A percentile compares a stretch with the other conserved stretches of the same genome.
Evolutionary conservation across 2,329 filamentous ascomycete species (phyloP).

Genomic region (Pestalotiopsis fici): DNA sequence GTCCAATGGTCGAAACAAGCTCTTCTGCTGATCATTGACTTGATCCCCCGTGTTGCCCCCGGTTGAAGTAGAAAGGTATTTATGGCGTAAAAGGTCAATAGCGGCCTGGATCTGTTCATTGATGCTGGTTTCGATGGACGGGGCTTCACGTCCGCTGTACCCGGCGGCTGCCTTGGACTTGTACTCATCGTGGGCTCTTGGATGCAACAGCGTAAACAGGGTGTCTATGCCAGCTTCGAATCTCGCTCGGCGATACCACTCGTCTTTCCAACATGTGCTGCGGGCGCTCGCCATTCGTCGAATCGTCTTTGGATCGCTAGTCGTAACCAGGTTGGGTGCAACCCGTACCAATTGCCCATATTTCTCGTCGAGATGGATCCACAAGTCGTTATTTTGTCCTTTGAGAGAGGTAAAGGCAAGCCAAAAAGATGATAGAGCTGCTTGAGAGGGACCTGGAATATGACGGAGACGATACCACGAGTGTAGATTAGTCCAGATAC

Average conservation of each 20-base stretch:
- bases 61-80: neutral
- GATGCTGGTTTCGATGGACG: neutral
- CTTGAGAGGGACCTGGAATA: slow-evolving; percentile 38
- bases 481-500: slow-evolving; percentile 7
- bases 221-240: slow-evolving; percentile 54
- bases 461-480: slow-evolving; percentile 38
- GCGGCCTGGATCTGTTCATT: slow-evolving; percentile 6
- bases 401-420: slow-evolving; percentile 30
- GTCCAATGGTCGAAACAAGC: slow-evolving; percentile 13
- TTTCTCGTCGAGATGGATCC: slow-evolving; percentile 14
- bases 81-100: neutral
- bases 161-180: slow-evolving; percentile 36
- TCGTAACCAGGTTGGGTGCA: slow-evolving; percentile 39
- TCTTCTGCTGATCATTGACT: neutral
- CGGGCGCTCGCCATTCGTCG: slow-evolving; percentile 35
- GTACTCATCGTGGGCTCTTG: slow-evolving; percentile 38
- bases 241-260: slow-evolving; percentile 47
- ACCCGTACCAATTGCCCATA: slow-evolving; percentile 35
- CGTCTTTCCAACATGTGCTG: slow-evolving; percentile 33
- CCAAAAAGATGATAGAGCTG: slow-evolving; percentile 41
- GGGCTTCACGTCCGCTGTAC: slow-evolving; percentile 8
- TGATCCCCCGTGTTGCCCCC: neutral
- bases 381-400: slow-evolving; percentile 19
- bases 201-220: slow-evolving; percentile 47
- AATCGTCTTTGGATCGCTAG: slow-evolving; percentile 36